These are phyloP conservation scores for Gossypium laxum DNA, from an alignment of 441 rosid species.

Conservation along the genomic window DNA sequence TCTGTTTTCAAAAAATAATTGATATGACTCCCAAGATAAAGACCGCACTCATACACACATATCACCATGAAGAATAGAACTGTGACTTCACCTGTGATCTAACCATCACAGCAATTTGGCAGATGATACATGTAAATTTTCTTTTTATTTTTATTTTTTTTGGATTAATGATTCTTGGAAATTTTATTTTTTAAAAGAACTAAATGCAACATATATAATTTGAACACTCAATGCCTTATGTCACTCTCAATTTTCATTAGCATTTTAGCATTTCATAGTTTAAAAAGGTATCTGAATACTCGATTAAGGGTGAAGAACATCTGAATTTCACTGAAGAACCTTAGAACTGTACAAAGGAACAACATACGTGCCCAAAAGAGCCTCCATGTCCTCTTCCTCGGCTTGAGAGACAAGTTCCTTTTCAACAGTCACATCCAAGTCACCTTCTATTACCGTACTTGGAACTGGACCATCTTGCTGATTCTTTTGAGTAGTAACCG, in stretches of 20 bases:
- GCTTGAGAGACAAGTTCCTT: slow-evolving; percentile 88
- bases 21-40: background rate
- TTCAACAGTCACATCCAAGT: slow-evolving; percentile 81
- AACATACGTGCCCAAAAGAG: slow-evolving; percentile 84
- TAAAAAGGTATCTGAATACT: background rate
- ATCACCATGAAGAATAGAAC: background rate
- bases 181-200: background rate
- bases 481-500: slow-evolving; percentile 49
- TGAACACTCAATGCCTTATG: slow-evolving; percentile 28
- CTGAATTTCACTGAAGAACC: slow-evolving; percentile 1
- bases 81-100: background rate
- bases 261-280: background rate
- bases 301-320: background rate
- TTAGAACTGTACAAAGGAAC: slow-evolving; percentile 20
- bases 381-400: slow-evolving; percentile 98
- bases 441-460: slow-evolving; percentile 51
- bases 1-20: background rate
- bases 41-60: background rate
- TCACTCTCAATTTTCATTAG: background rate
- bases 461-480: slow-evolving; percentile 58
- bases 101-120: background rate
- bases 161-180: too few species aligned
- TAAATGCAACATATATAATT: background rate
- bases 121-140: background rate
- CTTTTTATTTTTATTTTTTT: background rate